A percentile compares a stretch with the other conserved stretches of the same genome.
phyloP scores from a whole-genome alignment of 2,329 filamentous ascomycete species.

The Fusarium pseudograminearum region DNA sequence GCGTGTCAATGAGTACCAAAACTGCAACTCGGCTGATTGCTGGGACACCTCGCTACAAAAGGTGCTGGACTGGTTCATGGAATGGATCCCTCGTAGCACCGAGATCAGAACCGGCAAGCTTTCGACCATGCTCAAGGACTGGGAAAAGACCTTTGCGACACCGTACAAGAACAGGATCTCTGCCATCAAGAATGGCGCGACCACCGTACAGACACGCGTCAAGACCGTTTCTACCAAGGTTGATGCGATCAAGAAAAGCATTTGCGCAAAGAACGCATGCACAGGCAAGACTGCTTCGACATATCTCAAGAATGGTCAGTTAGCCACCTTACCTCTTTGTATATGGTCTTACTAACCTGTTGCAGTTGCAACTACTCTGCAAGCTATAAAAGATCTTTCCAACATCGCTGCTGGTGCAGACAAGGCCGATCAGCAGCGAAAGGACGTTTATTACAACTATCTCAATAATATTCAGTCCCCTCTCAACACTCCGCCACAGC shows the following conservation, averaged over 20 bases:
- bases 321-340: fast-evolving
- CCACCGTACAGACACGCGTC: slow-evolving; percentile 4
- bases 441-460: slow-evolving; percentile 22
- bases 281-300: slow-evolving; percentile 27
- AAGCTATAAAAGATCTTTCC: slow-evolving; percentile 20
- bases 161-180: slow-evolving; percentile 24
- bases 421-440: slow-evolving; percentile 8
- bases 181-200: slow-evolving; percentile 16
- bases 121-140: slow-evolving; percentile 13
- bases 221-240: slow-evolving; percentile 18
- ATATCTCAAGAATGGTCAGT: slow-evolving; percentile 26
- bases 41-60: neutral
- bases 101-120: slow-evolving; percentile 28
- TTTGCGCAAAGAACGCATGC: slow-evolving; percentile 24
- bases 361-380: slow-evolving; percentile 13
- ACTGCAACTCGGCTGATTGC: slow-evolving; percentile 1
- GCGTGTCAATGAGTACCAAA: neutral
- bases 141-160: slow-evolving; percentile 22
- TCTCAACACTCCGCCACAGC: neutral
- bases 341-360: neutral
- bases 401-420: slow-evolving; percentile 1
- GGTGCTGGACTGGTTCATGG: slow-evolving; percentile 17
- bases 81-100: slow-evolving; percentile 20
- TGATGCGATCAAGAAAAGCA: slow-evolving; percentile 7
- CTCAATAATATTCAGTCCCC: slow-evolving; percentile 11